A percentile compares a stretch with the other conserved stretches of the same genome.
Conservation (phyloP, 768 basidiomycete species). For the Leccinum longicurvipes region DNA sequence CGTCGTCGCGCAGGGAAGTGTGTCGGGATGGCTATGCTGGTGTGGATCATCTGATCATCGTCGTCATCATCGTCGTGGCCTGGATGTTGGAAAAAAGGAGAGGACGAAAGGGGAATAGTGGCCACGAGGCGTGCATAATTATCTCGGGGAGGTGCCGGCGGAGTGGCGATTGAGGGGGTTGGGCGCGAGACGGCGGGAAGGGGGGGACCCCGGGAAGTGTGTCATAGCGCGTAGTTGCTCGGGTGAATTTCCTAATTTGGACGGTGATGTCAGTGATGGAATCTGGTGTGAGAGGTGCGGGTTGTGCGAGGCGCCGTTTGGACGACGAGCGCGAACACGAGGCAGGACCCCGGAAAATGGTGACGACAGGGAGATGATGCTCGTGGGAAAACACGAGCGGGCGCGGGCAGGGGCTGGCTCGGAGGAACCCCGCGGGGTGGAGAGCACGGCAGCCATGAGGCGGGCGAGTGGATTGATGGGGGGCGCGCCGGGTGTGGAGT, state of each 20-base stretch:
- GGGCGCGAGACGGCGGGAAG: background rate
- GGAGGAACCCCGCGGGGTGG: background rate
- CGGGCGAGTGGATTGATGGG: slow-evolving; percentile 3
- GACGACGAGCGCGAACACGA: slow-evolving; percentile 30
- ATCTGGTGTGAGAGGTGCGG: slow-evolving; percentile 12
- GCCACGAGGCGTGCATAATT: background rate
- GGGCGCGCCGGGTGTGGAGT: slow-evolving; percentile 4
- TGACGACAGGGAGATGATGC: slow-evolving; percentile 11
- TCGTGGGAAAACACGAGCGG: slow-evolving; percentile 19
- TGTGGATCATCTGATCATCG: background rate
- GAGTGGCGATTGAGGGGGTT: background rate
- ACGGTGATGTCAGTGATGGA: slow-evolving; percentile 18
- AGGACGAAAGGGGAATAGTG: background rate
- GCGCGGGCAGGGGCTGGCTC: background rate
- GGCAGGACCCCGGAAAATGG: slow-evolving; percentile 21
- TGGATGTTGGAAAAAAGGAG: background rate
- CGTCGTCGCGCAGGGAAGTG: too few relatives aligned
- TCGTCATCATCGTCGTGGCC: background rate
- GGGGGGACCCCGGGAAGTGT: background rate
- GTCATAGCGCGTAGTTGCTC: background rate
- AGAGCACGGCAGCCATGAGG: slow-evolving; percentile 22
- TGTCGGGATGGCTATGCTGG: slow-evolving; percentile 2
- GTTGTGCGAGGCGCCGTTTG: slow-evolving; percentile 8
- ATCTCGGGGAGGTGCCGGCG: too few relatives aligned
- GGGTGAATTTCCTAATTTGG: too few relatives aligned